Percentiles rank a stretch among this genome's conserved stretches.
These are phyloP conservation scores for Taphrina wiesneri DNA, from an alignment of 1,139 yeast species.

Conservation along the genomic window DNA sequence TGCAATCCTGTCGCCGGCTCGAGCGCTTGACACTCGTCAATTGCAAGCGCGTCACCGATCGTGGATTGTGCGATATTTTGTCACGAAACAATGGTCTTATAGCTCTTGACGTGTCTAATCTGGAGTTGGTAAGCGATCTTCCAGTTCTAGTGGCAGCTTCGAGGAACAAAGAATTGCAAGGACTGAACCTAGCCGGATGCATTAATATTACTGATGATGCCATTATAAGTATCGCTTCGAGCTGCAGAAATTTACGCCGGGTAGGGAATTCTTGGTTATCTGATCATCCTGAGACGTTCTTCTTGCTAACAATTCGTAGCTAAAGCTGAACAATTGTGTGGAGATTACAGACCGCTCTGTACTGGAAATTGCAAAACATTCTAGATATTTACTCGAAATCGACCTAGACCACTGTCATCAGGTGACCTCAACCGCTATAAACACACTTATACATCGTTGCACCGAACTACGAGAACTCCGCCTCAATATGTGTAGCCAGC, in stretches of 20 bases:
- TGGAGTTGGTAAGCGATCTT: conserved; percentile 65
- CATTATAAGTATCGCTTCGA: conserved; percentile 58
- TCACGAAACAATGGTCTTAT: conserved; percentile 68
- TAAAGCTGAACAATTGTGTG: conserved; percentile 73
- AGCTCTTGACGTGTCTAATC: conserved; percentile 87
- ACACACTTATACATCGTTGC: conserved; percentile 62
- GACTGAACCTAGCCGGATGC: conserved; percentile 87
- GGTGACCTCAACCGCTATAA: conserved; percentile 64
- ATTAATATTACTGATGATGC: conserved; percentile 66
- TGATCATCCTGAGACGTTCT: neutral
- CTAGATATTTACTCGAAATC: conserved; percentile 81
- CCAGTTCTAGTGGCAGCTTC: conserved; percentile 69
- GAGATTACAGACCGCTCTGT: conserved; percentile 70
- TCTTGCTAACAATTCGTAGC: conserved; percentile 40
- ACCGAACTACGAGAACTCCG: conserved; percentile 79
- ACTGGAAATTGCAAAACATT: conserved; percentile 61
- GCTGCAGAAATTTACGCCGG: conserved; percentile 77
- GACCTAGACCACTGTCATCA: conserved; percentile 83
- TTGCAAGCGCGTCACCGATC: conserved; percentile 66
- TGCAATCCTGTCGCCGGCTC: conserved; percentile 61
- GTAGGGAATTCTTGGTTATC: neutral
- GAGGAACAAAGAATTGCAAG: conserved; percentile 77
- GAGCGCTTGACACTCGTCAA: conserved; percentile 85
- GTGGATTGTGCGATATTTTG: conserved; percentile 63
- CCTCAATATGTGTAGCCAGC: conserved; percentile 45